Conservation (phyloP, 1,284 basidiomycete species). For the Naganishia albida region DNA sequence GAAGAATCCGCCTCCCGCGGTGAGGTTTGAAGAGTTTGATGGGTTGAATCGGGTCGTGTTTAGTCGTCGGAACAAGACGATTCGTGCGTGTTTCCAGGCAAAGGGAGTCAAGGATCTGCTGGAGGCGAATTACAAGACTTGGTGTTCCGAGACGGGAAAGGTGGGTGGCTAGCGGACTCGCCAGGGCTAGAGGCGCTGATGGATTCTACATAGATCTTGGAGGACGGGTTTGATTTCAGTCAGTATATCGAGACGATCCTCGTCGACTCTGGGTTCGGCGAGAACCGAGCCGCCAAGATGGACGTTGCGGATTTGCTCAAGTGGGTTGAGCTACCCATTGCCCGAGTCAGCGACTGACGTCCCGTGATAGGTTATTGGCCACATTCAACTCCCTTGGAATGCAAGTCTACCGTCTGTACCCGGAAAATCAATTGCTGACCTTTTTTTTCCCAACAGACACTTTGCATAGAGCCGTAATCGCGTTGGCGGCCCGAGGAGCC, state of each 20-base stretch:
- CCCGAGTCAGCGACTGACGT: no score
- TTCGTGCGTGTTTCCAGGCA: conserved; percentile 83
- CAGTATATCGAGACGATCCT: conserved; percentile 75
- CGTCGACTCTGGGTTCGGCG: conserved; percentile 64
- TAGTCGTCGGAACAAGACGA: conserved; percentile 83
- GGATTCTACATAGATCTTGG: conserved; percentile 61
- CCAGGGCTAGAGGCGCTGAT: not conserved
- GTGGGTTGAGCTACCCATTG: no score
- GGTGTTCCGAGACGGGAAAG: conserved; percentile 78
- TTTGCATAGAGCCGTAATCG: conserved; percentile 14
- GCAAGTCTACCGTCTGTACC: conserved; percentile 36
- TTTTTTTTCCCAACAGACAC: not conserved
- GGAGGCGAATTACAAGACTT: conserved; percentile 92
- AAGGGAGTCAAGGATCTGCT: conserved; percentile 93
- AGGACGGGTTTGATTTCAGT: conserved; percentile 71
- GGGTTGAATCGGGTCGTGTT: conserved; percentile 91
- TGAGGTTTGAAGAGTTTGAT: conserved; percentile 97
- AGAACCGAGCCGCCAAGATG: conserved; percentile 78
- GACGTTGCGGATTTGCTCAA: conserved; percentile 79
- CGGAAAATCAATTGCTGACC: not conserved
- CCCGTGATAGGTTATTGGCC: conserved; percentile 40
- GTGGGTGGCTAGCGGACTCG: conserved; percentile 54
- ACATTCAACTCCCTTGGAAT: conserved; percentile 48
- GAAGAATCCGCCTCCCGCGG: conserved; percentile 89
- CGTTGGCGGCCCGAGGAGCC: not conserved